Base-by-base conservation (phyloP, 208 protist species). In the Acanthamoeba triangularis region DNA sequence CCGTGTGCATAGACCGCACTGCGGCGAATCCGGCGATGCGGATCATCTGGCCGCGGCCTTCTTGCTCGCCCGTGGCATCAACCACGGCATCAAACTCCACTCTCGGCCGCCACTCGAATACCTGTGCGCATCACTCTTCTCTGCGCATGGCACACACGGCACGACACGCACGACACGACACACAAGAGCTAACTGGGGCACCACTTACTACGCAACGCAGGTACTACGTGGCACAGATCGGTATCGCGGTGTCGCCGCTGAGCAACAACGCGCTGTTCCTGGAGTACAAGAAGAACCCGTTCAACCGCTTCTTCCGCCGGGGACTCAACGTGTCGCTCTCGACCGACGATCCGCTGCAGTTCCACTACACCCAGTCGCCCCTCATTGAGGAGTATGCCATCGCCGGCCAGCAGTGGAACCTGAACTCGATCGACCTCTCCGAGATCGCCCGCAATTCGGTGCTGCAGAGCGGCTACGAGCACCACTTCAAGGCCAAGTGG, bases 191-290 rank as follows among this genome's bases (percentile, higher is more conserved):
- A n/a, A n/a, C n/a, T n/a, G n/a, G n/a, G n/a, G n/a, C n/a, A 41
- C 37, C 37, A 41, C 37, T 41, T 35, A 25, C 90, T 13, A 90
- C 18, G 28, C 37, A 7, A 5, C 35, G 10, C 76, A 97, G 96
- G 61, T 98, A 99, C 96, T 99, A 99, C 97, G 97, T 99, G 6
- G 96, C 97, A 35, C 99, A 99, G 97, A 98, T 99, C 96, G 99
- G 99, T 59, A 96, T 99, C n/a, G 98, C 99, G 63, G 98, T 99
- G 82, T 99, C 99, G 35, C 99, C 99, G n/a, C 97, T 99, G 30
- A 99, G 98, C 97, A 99, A 99, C 97, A 99, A 99, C 98, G 98
- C 98, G 14, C 98, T 99, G 13, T 99, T 99, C 96, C 96, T 99
- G 44, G 97, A 98, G n/a, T 99, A 99, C 96, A 74, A 99, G 52